Base-by-base conservation (phyloP, 306 rosid genomes). In the Dryas octopetala region DNA sequence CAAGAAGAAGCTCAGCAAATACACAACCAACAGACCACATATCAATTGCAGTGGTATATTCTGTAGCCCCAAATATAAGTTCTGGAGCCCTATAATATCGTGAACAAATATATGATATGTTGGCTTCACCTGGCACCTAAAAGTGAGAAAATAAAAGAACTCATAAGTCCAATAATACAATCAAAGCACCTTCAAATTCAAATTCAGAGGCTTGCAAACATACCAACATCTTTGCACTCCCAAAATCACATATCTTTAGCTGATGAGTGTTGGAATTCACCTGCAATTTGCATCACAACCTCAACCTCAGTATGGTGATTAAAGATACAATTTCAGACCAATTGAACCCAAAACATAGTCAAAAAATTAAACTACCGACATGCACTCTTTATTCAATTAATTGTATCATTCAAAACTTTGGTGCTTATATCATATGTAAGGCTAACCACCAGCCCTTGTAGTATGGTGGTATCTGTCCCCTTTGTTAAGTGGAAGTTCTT, bases 11-110 rank as follows among this genome's bases (percentile, higher is more conserved):
- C 90, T 93, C 98, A 52, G 92, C 91, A 80, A 93, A 77, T 67
- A 93, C 98, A 77, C 98, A 93, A 76, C 98, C 98, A 62, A 76
- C 97, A 9, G 98, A 93, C 98, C 98, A 93, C 88, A 93, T 87
- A 87, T 93, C 98, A 75, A 93, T 91, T 49, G 98, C 97, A 75
- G 88, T 91, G 55, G 97, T 91, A 81, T 93, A 93, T 80, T 91
- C 96, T n/a, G 97, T 89, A 41, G 98, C 98, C 79, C 98, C 98
- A 63, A 93, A 91, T 81, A 93, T 93, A 80, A 93, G 98, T 80
- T 93, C 98, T 0, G 98, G 98, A 74, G 98, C 98, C 79, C 98
- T 84, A 77, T 93, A 93, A 73, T 93, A 93, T 68, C 98, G 86
- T 6, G 98, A 93, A 79, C 98, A 93, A 45, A 93, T 93, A 79